Base-by-base conservation (phyloP, 106 monocot genomes). In the Apostasia ramifera region DNA sequence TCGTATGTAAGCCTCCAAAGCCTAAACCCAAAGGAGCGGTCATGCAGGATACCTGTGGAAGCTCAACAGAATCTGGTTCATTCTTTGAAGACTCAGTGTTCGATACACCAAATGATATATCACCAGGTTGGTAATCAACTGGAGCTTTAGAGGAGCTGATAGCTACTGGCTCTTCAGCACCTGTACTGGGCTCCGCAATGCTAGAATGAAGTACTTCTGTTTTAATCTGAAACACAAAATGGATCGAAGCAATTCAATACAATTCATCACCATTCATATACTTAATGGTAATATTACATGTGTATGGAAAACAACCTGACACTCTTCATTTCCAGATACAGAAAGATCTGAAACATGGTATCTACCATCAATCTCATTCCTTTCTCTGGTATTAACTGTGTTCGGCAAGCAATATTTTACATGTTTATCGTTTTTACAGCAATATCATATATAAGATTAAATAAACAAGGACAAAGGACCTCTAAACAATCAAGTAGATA, bases 1-100 rank as follows among this genome's bases (percentile, higher is more conserved):
- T 93, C 13, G 88, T 77, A 69, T 86, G 76, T 63, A 93, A 59
- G 71, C 79, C 81, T 66, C 88, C 86, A 80, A 87, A 76, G 6
- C 92, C 92, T 64, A 93, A 64, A 0, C 93, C 93, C 76, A 86
- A 57, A 7, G 93, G 93, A 65, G 67, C 58, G 69, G 74, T 43
- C 26, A 13, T 81, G 44, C 52, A 53, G 41, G 83, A 42, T 68
- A 47, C 15, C 49, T 70, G 57, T 4, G 7, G 6, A 55, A 14
- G 13, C 49, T 40, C 51, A 71, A 15, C 8, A 48, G 78, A 45
- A 15, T 66, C 15, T 51, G 51, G 15, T 15, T 62, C 71, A 13
- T 71, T 44, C 40, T 72, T 73, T 1, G 59, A 15, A 70, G 78
- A 59, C 40, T 72, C 65, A 72, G 40, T 13, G 51, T 40, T 44